Base-by-base conservation (phyloP, 2,329 filamentous ascomycete genomes). In the Xenoacremonium recifei region DNA sequence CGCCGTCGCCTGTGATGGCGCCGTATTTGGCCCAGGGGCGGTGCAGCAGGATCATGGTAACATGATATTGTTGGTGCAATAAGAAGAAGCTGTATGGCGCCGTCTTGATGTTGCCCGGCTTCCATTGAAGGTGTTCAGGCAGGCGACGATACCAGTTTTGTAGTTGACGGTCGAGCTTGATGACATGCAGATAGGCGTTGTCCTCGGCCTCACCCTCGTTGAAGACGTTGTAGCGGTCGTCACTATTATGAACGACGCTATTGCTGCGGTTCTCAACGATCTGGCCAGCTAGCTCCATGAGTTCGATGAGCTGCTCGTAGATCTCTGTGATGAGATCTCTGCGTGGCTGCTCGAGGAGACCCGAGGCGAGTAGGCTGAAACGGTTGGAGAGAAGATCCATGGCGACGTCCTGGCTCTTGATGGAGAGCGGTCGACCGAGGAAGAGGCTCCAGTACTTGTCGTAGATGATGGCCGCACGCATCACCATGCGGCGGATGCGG, bases 381-480 rank as follows among this genome's bases (percentile, higher is more conserved):
- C 68, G 64, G 45, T 67, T 72, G 1, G 72, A 66, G 3, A 76
- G 53, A 17, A 72, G 57, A 45, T 76, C 69, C 29, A 32, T 32
- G 10, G 29, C 29, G 7, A 78, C 64, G 44, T 78, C 75, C 35
- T 73, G 65, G 36, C 62, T 69, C 54, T 78, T 78, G 62, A 79
- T 78, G 38, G 71, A 70, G 2, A 75, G 71, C 2, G 76, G 75
- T 10, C 76, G 64, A 9, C 75, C 75, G 6, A 79, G 63, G 50
- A 77, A 75, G n/a, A 79, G 58, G 1, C 75, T 71, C 74, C 74
- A 78, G 48, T 77, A 74, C 53, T 72, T 71, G 60, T 79, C 75
- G 43, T 75, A 75, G 44, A 77, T 69, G 6, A 76, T 67, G 42
- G 72, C 77, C 2, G 75, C 73, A 47, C 70, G 66, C 53, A 78